Evolutionary conservation across 148 eudicot species (phyloP).

Genomic region (Cornus controversa): DNA sequence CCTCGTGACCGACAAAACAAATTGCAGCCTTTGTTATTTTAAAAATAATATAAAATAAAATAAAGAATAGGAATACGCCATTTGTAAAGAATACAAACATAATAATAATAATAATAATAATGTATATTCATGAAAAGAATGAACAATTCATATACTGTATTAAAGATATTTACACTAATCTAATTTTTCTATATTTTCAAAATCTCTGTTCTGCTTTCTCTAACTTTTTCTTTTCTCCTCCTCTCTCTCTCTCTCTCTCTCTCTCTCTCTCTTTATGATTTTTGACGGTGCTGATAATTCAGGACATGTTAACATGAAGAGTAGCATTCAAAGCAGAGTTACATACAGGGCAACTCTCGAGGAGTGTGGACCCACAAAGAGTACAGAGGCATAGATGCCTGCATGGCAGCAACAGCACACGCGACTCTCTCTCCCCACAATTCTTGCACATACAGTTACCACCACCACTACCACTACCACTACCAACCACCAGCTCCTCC

Average conservation of each 20-base stretch:
- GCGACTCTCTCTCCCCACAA: slow-evolving; percentile 38
- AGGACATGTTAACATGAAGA: slow-evolving; percentile 31
- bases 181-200: too few species aligned
- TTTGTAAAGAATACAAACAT: too few species aligned
- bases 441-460: slow-evolving; percentile 21
- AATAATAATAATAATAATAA: too few species aligned
- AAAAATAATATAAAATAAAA: too few species aligned
- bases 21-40: not conserved
- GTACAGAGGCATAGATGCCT: slow-evolving; percentile 43
- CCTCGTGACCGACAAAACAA: not conserved
- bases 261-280: rapidly evolving
- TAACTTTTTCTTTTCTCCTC: too few species aligned
- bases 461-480: not conserved
- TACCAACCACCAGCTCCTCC: not conserved
- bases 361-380: slow-evolving; percentile 26
- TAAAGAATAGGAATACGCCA: too few species aligned
- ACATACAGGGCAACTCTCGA: slow-evolving; percentile 32
- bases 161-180: not conserved
- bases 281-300: too few species aligned
- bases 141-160: not conserved
- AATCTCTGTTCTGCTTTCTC: too few species aligned
- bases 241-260: not conserved
- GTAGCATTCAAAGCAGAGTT: slow-evolving; percentile 27
- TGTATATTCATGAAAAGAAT: not conserved
- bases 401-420: slow-evolving; percentile 48